phyloP scores from a whole-genome alignment of 768 basidiomycete genomes.

The Calocera viscosa region DNA sequence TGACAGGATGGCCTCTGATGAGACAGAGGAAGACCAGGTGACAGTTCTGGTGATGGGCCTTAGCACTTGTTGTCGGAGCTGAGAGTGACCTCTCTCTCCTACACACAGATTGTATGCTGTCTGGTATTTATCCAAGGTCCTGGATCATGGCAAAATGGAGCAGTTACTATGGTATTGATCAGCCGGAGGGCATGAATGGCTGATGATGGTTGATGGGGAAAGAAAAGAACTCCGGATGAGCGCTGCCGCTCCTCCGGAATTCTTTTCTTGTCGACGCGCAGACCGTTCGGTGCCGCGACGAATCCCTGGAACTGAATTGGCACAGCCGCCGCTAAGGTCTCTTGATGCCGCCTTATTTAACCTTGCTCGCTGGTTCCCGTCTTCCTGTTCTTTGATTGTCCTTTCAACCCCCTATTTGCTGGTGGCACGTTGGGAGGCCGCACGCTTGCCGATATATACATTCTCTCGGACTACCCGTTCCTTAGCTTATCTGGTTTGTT shows the following conservation, averaged over 20 bases:
- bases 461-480: background rate
- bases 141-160: too few relatives aligned
- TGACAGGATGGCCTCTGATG: too few relatives aligned
- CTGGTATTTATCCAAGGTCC: too few relatives aligned
- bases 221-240: background rate
- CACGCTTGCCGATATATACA: too few relatives aligned
- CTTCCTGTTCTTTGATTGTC: background rate
- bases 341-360: background rate
- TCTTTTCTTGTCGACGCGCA: background rate
- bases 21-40: too few relatives aligned
- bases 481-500: background rate
- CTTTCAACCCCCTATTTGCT: background rate
- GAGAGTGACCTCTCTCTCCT: too few relatives aligned
- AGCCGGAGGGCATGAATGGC: too few relatives aligned
- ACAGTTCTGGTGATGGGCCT: too few relatives aligned
- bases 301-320: background rate
- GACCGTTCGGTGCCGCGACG: background rate
- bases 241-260: background rate
- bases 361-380: background rate
- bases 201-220: background rate
- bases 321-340: conserved; percentile 3
- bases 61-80: too few relatives aligned
- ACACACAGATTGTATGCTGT: too few relatives aligned
- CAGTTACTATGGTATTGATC: too few relatives aligned
- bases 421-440: background rate